Evolutionary conservation across 306 rosid species (phyloP), one percentile per base, ranked within the genome.

Genomic region (Medicago lupulina): DNA sequence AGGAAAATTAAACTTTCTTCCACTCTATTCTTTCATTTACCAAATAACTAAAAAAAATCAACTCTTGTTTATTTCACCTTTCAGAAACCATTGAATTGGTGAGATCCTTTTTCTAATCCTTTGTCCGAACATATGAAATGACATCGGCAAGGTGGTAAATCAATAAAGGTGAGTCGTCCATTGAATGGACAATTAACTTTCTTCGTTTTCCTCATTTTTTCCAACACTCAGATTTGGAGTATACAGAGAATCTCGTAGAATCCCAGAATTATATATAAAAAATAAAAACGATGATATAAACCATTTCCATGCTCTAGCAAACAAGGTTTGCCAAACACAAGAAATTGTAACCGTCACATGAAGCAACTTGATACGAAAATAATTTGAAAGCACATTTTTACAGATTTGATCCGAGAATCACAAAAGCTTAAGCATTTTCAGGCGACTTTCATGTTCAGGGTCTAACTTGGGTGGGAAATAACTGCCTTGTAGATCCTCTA

Each of bases 381-480:
- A 70, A 77, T 59, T 71, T 36, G 38, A 28, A 55, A 67, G 44
- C 71, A 58, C 63, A 59, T 72, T 69, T 76, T 76, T 80, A 78
- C 86, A 75, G 14, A 16, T 55, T 31, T 40, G 59, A 34, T 67
- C 77, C 36, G 41, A 38, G 70, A 55, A 47, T 80, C 73, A 79
- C 86, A 89, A 85, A 67, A 96, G 90, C 89, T 92, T 91, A 21
- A 96, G 97, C 98, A 92, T 92, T 88, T 89, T 96, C 87, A 96
- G 82, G 70, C 97, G 98, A 53, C 87, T 88, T 83, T 92, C 98
- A 62, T 92, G 96, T 80, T 87, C 96, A 5, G 96, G 79, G 74
- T 92, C 99, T 88, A 96, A 76, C 78, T 92, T 92, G 49, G 99
- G 99, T 18, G 98, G 92, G 73, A 84, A 74, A 68, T 96, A 96